Evolutionary conservation across 495 filamentous ascomycete genomes (phyloP).

Genomic region (Pyrenula massariospora): DNA sequence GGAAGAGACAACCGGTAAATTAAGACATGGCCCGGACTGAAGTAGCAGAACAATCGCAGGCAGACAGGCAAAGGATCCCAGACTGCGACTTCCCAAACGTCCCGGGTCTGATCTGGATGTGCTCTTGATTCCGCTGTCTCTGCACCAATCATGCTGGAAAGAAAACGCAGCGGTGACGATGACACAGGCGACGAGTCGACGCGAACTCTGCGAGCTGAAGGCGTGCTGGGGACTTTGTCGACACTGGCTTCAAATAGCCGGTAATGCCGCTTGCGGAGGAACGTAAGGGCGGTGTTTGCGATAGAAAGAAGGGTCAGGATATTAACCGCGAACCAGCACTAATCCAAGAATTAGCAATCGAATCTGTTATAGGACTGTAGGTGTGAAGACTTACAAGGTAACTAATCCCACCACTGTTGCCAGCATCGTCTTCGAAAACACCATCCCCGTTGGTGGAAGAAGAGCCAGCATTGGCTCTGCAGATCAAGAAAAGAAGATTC

Average conservation of each 20-base stretch:
- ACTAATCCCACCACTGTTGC: slow-evolving; percentile 49
- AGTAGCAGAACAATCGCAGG: slow-evolving; percentile 73
- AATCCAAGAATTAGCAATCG: not conserved
- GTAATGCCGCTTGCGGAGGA: slow-evolving; percentile 73
- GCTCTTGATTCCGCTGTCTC: slow-evolving; percentile 59
- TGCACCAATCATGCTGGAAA: slow-evolving; percentile 52
- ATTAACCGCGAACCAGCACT: slow-evolving; percentile 61
- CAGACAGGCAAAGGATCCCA: slow-evolving; percentile 88
- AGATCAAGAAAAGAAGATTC: slow-evolving; percentile 72
- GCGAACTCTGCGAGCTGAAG: slow-evolving; percentile 78
- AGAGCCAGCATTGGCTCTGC: slow-evolving; percentile 58
- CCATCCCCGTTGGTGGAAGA: slow-evolving; percentile 47
- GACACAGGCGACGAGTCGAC: slow-evolving; percentile 78
- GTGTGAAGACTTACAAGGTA: slow-evolving; percentile 58
- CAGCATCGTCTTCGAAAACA: slow-evolving; percentile 67
- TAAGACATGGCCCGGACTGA: slow-evolving; percentile 84
- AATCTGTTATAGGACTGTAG: not conserved
- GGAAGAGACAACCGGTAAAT: slow-evolving; percentile 84
- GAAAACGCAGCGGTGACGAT: slow-evolving; percentile 66
- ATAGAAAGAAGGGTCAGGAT: slow-evolving; percentile 51
- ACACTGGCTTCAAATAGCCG: slow-evolving; percentile 82
- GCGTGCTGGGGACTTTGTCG: slow-evolving; percentile 61
- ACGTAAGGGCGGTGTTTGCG: slow-evolving; percentile 71
- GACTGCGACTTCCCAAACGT: slow-evolving; percentile 90
- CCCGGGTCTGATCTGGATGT: slow-evolving; percentile 70